Conservation (phyloP, 108 stramenopile genomes). For the Nannochloropsis oceanica region DNA sequence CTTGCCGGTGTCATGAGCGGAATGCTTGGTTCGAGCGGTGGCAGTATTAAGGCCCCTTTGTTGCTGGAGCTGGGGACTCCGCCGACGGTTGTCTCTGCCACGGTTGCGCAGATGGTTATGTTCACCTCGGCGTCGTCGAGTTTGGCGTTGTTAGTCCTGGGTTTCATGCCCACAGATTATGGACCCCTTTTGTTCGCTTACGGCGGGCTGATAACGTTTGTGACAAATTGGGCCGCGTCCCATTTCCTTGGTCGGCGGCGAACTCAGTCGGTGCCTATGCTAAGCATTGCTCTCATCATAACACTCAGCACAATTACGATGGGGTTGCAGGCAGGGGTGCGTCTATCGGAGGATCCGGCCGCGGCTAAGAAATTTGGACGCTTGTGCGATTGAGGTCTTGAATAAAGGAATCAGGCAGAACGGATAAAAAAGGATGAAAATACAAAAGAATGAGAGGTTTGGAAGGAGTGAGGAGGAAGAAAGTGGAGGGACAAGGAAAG, state of each 20-base stretch:
- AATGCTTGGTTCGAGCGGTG: slow-evolving; percentile 6
- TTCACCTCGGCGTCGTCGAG: neutral
- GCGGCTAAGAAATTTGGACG: neutral
- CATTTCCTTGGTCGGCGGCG: neutral
- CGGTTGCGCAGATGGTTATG: neutral
- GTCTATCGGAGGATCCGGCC: neutral
- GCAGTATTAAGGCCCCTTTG: slow-evolving; percentile 4
- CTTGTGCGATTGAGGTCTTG: neutral
- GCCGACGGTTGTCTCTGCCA: neutral
- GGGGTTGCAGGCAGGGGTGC: neutral
- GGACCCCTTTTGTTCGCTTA: neutral
- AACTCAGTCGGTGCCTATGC: neutral
- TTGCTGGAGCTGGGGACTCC: neutral
- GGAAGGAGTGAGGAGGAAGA: no score
- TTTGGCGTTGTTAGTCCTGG: neutral
- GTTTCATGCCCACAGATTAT: neutral
- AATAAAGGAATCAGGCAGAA: no score
- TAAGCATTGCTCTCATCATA: neutral
- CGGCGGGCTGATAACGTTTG: neutral
- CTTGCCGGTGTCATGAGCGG: slow-evolving; percentile 5
- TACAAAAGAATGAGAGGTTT: neutral
- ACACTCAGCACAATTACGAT: neutral
- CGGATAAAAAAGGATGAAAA: neutral
- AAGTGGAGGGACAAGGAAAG: no score
- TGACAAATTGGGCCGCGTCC: neutral